Base-by-base conservation (phyloP, 768 basidiomycete genomes). In the Psilocybe cyanescens region DNA sequence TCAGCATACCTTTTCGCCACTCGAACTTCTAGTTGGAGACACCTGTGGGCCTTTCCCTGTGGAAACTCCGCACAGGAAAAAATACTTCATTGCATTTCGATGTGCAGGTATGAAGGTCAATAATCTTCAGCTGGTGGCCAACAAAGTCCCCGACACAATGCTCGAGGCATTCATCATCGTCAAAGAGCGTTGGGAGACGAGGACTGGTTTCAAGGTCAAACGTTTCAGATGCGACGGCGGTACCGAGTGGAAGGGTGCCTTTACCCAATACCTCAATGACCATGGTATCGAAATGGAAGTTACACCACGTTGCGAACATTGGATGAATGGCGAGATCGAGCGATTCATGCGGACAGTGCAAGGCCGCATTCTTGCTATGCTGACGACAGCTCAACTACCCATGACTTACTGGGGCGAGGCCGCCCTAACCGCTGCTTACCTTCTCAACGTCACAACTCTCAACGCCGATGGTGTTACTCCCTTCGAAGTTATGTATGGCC, bases 271-370 rank as follows among this genome's bases (percentile, higher is more conserved):
- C 37, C 12, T 37, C 7, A 7, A 8, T 7, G 39, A 3, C 1
- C 12, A 60, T 16, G 64, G 67, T 4, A 64, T 68, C 0, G 57
- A 58, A 12, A 11, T 11, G 4, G 59, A 65, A 6, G 58, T 59
- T 4, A 46, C 48, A 3, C 53, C 65, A 3, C 46, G 11, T 0
- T 65, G 65, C 28, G 62, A 63, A 30, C 64, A 68, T 33, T 60
- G 50, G 62, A 60, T 63, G 47, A 68, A 68, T n/a, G 64, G 67
- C 0, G 58, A 63, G 44, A 52, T 50, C 7, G 66, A 67, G 29
- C 44, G 17, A 2, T 12, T 55, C 24, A 12, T 65, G 24, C 58
- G 65, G 5, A 66, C 58, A 28, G 4, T 66, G 3, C 45, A 47
- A 47, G 45, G 45, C 6, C 45, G 45, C 12, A 47, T 47, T 7